Evolutionary conservation across 1,139 yeast species (phyloP).

Genomic region (Citeromyces hawaiiensis): DNA sequence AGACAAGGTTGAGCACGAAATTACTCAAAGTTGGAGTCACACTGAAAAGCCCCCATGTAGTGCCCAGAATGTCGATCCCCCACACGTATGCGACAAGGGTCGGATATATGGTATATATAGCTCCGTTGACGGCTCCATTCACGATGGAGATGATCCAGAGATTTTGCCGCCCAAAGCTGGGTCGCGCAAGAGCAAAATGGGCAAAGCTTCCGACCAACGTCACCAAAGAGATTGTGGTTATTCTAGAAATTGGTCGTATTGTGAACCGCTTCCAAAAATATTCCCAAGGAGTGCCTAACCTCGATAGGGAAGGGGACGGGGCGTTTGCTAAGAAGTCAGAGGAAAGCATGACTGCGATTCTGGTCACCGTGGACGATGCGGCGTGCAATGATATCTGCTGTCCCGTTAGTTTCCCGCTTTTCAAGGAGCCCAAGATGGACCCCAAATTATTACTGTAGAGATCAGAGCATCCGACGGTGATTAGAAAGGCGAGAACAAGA

Average conservation of each 20-base stretch:
- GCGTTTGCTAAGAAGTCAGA: constrained; percentile 11
- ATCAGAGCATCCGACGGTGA: constrained; percentile 16
- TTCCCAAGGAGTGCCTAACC: background rate
- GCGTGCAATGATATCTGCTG: constrained; percentile 12
- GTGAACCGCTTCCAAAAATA: constrained; percentile 3
- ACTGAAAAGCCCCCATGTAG: constrained; percentile 18
- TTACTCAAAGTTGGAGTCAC: constrained; percentile 15
- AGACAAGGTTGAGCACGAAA: constrained; percentile 13
- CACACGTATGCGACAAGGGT: constrained; percentile 17
- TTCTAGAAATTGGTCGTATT: constrained; percentile 9
- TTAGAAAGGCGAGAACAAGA: constrained; percentile 10
- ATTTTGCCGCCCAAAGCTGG: constrained; percentile 9
- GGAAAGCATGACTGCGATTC: constrained; percentile 14
- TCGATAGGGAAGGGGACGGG: background rate
- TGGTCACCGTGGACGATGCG: constrained; percentile 14
- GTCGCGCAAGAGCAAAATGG: constrained; percentile 15
- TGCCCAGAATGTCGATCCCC: constrained; percentile 17
- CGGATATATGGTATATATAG: constrained; percentile 17
- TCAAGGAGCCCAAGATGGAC: constrained; percentile 13
- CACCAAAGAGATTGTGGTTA: constrained; percentile 11
- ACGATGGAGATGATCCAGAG: constrained; percentile 10
- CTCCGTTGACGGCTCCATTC: constrained; percentile 16
- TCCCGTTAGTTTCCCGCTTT: constrained; percentile 1
- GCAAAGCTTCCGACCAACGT: constrained; percentile 13
- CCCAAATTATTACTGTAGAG: constrained; percentile 16